Base-by-base conservation (phyloP, 139 green algal genomes). In the Chlamydomonas sphaeroides region DNA sequence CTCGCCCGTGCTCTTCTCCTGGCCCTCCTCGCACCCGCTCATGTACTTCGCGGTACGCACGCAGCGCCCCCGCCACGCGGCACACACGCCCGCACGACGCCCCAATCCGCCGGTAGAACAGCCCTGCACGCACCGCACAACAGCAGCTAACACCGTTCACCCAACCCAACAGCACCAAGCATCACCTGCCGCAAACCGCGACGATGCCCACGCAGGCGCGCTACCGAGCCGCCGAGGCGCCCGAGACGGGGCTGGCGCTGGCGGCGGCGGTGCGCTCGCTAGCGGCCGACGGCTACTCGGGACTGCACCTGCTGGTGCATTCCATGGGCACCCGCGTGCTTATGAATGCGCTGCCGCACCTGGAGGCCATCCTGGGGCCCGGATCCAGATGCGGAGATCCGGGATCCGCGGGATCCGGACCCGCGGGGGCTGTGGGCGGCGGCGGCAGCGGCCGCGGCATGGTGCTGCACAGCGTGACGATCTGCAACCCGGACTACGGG, bases 241-340 rank as follows among this genome's bases (percentile, higher is more conserved):
- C 65, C 36, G 45, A 66, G 63, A 87, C 83, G 4, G 68, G 49
- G 5, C 30, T 80, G 14, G 74, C 67, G 11, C 56, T 89, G 33
- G 49, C 62, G 21, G 45, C 73, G 23, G 45, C 62, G 25, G 68
- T 89, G 48, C 71, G 71, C 5, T 36, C 65, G 23, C 85, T 89
- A 39, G 35, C 57, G 17, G 79, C 71, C 5, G 61, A 84, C 72
- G 76, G 76, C 41, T 87, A 78, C 85, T 8, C 35, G 33, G 53
- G 59, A 5, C 56, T 87, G 26, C 85, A 89, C 85, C 76, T 89
- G 23, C 8, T 89, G 35, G 77, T 85, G 33, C 85, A 89, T 79
- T 80, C 62, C 59, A 87, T 85, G 75, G 85, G 85, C 57, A 69
- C 69, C 4, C 75, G 85, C 8, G 85, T 89, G 73, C 48, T 89